phyloP scores from a whole-genome alignment of 31 red algal genomes.

The Pterothamnion heteromorphum region DNA sequence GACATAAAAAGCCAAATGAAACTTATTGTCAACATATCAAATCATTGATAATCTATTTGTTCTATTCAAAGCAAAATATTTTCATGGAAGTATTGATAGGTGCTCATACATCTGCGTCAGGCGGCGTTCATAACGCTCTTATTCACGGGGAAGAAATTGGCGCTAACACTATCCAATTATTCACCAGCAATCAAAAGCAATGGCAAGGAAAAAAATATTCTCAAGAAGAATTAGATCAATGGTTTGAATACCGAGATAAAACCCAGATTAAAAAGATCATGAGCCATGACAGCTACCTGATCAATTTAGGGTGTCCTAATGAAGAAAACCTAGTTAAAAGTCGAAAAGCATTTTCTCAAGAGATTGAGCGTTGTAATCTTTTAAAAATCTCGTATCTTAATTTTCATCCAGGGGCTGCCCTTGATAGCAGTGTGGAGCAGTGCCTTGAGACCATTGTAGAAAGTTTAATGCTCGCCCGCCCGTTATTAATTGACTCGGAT shows the following conservation, averaged over 20 bases:
- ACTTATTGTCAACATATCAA: no score
- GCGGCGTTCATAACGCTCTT: not conserved
- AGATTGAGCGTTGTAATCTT: not conserved
- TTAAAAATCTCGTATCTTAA: not conserved
- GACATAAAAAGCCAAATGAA: no score
- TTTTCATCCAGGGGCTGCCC: not conserved
- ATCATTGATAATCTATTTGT: no score
- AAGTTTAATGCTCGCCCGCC: not conserved
- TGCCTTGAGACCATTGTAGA: not conserved
- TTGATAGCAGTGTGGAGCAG: not conserved
- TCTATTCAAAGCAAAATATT: no score
- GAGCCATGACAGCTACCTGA: slow-evolving; percentile 12
- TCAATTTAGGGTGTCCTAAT: not conserved
- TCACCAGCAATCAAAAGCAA: not conserved
- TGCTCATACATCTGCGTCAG: not conserved
- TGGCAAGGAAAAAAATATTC: not conserved
- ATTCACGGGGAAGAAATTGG: not conserved
- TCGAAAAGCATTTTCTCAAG: not conserved
- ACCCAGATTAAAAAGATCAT: not conserved
- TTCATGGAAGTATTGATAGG: not conserved
- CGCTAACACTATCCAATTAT: not conserved
- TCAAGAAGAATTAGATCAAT: not conserved
- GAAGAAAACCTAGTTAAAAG: not conserved
- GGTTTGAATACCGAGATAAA: not conserved
- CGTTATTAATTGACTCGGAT: not conserved